Evolutionary conservation across 2,329 filamentous ascomycete species (phyloP).

Genomic region (Cercospora beticola): DNA sequence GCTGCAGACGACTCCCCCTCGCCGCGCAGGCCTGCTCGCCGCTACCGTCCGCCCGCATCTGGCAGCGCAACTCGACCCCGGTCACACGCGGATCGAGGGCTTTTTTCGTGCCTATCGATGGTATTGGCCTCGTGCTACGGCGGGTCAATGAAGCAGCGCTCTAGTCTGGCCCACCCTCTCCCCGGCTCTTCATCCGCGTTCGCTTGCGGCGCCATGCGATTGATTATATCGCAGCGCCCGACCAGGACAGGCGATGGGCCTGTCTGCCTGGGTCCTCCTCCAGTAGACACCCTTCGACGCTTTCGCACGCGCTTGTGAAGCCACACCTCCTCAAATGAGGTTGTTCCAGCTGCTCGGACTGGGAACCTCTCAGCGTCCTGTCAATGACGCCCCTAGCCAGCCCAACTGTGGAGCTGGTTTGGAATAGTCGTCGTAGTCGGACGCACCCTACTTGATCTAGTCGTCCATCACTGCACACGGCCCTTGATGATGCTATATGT

Average conservation of each 20-base stretch:
- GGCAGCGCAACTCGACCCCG: constrained; percentile 9
- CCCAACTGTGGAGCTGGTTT: constrained; percentile 23
- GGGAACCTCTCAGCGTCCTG: constrained; percentile 10
- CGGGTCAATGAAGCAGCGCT: constrained; percentile 5
- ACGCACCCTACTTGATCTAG: constrained; percentile 25
- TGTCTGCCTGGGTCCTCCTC: background rate
- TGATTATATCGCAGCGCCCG: constrained; percentile 8
- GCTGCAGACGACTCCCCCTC: constrained; percentile 7
- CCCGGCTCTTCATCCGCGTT: constrained; percentile 16
- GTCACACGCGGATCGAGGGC: constrained; percentile 19
- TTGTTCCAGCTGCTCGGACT: constrained; percentile 15
- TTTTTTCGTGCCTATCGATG: constrained; percentile 16
- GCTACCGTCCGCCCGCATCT: constrained; percentile 10
- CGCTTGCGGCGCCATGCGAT: constrained; percentile 16
- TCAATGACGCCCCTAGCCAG: constrained; percentile 12
- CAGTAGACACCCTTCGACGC: constrained; percentile 13
- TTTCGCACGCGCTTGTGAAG: constrained; percentile 14
- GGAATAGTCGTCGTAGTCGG: constrained; percentile 15
- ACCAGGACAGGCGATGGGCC: constrained; percentile 11
- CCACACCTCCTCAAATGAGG: constrained; percentile 19
- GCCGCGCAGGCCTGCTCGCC: background rate
- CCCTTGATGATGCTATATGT: constrained; percentile 28
- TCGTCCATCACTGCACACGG: constrained; percentile 18
- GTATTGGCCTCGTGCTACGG: constrained; percentile 15
- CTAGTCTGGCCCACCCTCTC: constrained; percentile 11